Percentiles rank a stretch among this genome's conserved stretches.
These are phyloP conservation scores for Linanthus parryae DNA, from an alignment of 148 eudicot genomes.

Conservation along the genomic window DNA sequence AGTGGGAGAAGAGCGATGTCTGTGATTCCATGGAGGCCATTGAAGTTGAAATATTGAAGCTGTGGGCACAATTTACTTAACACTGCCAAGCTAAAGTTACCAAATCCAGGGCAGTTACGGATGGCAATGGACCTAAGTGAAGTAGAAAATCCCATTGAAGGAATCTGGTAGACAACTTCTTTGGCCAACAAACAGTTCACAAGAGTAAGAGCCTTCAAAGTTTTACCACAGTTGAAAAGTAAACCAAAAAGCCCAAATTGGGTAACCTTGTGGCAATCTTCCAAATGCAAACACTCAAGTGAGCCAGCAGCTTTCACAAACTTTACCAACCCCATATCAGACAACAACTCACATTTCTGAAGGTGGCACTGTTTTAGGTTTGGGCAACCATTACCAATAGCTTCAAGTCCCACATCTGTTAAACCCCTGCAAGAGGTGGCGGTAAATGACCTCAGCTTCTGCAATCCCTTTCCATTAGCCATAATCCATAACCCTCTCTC, in stretches of 20 bases:
- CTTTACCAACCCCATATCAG: conserved; percentile 71
- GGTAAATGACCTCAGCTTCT: conserved; percentile 47
- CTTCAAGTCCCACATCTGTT: conserved; percentile 69
- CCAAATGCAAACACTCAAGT: conserved; percentile 60
- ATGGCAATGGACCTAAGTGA: conserved; percentile 56
- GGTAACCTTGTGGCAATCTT: conserved; percentile 89
- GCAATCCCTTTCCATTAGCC: conserved; percentile 75
- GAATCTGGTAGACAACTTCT: conserved; percentile 37
- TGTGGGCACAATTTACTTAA: conserved; percentile 58
- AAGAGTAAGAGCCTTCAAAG: conserved; percentile 61
- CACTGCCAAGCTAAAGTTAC: conserved; percentile 49
- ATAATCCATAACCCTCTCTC: conserved; percentile 94
- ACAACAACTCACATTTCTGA: conserved; percentile 44
- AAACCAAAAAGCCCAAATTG: conserved; percentile 69
- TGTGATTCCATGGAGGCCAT: conserved; percentile 51
- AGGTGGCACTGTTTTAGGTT: conserved; percentile 51
- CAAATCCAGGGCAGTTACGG: conserved; percentile 69
- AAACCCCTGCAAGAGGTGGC: conserved; percentile 63
- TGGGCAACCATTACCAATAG: conserved; percentile 78
- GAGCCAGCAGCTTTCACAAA: conserved; percentile 47
- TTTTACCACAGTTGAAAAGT: conserved; percentile 48
- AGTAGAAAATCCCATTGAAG: conserved; percentile 24
- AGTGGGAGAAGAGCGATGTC: conserved; percentile 60
- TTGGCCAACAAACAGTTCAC: conserved; percentile 55
- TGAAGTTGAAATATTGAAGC: conserved; percentile 42